phyloP scores from a whole-genome alignment of 1,139 yeast species.

The Spencermartinsiella ligniputridi region DNA sequence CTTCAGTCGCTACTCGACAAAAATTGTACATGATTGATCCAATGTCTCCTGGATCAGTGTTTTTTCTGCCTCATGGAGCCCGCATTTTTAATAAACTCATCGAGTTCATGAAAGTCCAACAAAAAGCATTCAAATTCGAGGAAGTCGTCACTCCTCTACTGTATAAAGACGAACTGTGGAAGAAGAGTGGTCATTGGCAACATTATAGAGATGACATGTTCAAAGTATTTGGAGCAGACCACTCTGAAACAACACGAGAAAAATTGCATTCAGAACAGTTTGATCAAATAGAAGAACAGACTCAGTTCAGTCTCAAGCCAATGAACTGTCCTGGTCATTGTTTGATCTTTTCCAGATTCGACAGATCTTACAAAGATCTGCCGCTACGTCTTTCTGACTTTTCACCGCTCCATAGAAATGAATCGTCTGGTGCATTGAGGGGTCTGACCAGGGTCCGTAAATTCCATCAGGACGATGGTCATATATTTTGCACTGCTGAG shows the following conservation, averaged over 20 bases:
- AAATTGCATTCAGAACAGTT: slow-evolving; percentile 36
- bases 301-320: slow-evolving; percentile 82
- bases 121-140: slow-evolving; percentile 75
- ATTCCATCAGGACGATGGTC: slow-evolving; percentile 99
- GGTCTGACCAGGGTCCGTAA: slow-evolving; percentile 94
- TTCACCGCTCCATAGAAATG: slow-evolving; percentile 92
- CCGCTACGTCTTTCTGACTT: slow-evolving; percentile 91
- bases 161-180: slow-evolving; percentile 81
- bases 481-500: slow-evolving; percentile 80
- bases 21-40: slow-evolving; percentile 72
- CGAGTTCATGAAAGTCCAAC: slow-evolving; percentile 79
- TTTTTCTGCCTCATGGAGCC: slow-evolving; percentile 90
- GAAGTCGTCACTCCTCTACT: slow-evolving; percentile 94
- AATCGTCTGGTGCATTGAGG: slow-evolving; percentile 88
- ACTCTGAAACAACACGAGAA: slow-evolving; percentile 33
- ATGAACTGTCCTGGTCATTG: slow-evolving; percentile 99
- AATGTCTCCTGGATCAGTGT: slow-evolving; percentile 80
- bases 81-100: slow-evolving; percentile 74
- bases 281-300: slow-evolving; percentile 39
- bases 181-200: slow-evolving; percentile 93
- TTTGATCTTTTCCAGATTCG: slow-evolving; percentile 72
- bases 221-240: slow-evolving; percentile 45
- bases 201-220: slow-evolving; percentile 96
- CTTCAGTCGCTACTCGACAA: slow-evolving; percentile 40
- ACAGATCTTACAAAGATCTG: slow-evolving; percentile 81